These are phyloP conservation scores for Annulohypoxylon stygium DNA, from an alignment of 495 filamentous ascomycete genomes.

Conservation along the genomic window DNA sequence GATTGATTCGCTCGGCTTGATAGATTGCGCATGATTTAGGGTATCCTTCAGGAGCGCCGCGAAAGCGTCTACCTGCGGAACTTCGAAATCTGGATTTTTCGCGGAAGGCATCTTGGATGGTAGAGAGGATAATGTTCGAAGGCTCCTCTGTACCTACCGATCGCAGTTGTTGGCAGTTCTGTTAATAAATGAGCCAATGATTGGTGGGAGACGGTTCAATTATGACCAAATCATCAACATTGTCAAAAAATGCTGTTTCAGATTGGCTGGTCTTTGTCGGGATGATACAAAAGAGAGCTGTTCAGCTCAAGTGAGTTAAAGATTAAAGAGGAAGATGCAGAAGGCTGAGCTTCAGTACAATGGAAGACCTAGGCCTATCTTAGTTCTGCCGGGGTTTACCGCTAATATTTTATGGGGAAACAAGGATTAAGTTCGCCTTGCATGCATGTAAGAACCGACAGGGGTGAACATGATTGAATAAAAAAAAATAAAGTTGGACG, in stretches of 20 bases:
- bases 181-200: constrained; percentile 14
- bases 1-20: constrained; percentile 75
- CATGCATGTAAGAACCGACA: constrained; percentile 20
- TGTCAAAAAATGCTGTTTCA: neutral
- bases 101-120: constrained; percentile 56
- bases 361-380: neutral
- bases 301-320: neutral
- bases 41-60: constrained; percentile 70
- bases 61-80: constrained; percentile 69
- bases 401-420: constrained; percentile 4
- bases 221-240: constrained; percentile 18
- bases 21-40: constrained; percentile 70
- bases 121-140: neutral
- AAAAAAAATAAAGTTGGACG: neutral
- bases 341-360: constrained; percentile 26
- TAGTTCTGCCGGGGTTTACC: constrained; percentile 24
- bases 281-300: neutral
- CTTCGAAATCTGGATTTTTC: constrained; percentile 58
- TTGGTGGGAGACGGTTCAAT: constrained; percentile 1
- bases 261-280: constrained; percentile 18
- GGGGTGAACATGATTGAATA: neutral
- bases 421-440: constrained; percentile 28
- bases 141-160: constrained; percentile 2
- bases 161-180: constrained; percentile 1
- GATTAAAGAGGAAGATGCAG: constrained; percentile 1